These are phyloP conservation scores for Entoloma clypeatum DNA, from an alignment of 1,284 basidiomycete species.

Conservation along the genomic window DNA sequence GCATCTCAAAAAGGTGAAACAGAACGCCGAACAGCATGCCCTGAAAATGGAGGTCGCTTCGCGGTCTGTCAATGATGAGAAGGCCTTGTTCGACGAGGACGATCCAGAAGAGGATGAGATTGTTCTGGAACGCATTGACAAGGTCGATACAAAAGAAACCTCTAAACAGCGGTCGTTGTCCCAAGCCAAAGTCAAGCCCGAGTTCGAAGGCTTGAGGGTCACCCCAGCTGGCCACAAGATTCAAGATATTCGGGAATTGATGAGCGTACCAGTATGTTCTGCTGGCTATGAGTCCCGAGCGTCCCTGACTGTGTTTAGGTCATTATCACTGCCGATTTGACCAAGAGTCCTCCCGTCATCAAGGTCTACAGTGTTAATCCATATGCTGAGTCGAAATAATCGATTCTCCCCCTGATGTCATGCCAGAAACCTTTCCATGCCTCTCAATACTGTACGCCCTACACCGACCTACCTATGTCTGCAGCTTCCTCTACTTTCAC, in stretches of 20 bases:
- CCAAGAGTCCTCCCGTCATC: conserved; percentile 92
- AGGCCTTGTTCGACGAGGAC: conserved; percentile 85
- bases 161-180: conserved; percentile 78
- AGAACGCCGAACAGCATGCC: conserved; percentile 80
- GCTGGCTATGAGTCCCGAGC: conserved; percentile 7
- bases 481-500: conserved; percentile 12
- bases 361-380: conserved; percentile 90
- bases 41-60: conserved; percentile 84
- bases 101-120: conserved; percentile 76
- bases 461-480: conserved; percentile 13
- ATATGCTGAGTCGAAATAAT: conserved; percentile 57
- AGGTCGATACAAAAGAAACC: conserved; percentile 45
- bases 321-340: conserved; percentile 89
- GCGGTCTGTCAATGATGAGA: conserved; percentile 78
- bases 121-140: conserved; percentile 62
- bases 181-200: conserved; percentile 63
- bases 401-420: conserved; percentile 5
- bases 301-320: conserved; percentile 46
- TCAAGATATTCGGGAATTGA: conserved; percentile 88
- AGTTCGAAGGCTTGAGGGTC: conserved; percentile 78
- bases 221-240: conserved; percentile 80
- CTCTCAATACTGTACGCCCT: conserved; percentile 17
- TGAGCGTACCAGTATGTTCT: conserved; percentile 80
- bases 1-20: conserved; percentile 88
- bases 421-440: conserved; percentile 6